Base-by-base conservation (phyloP, 345 rosid species). In the Aquilaria malaccensis region DNA sequence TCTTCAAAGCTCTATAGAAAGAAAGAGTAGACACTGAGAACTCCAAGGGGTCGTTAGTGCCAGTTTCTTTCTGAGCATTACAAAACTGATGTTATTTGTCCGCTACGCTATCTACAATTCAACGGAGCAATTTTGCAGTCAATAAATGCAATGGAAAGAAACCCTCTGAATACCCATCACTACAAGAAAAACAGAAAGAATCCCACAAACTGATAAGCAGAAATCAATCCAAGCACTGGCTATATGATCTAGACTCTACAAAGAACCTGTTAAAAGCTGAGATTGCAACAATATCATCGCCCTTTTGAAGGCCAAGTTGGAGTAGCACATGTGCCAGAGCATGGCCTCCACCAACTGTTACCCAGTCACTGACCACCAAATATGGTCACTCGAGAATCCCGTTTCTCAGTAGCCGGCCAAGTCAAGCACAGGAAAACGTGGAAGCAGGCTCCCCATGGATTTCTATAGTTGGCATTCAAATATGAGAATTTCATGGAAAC, bases 121-220 rank as follows among this genome's bases (percentile, higher is more conserved):
- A 22, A 22, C 22, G 96, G 95, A 69, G 95, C 91, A 31, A 74
- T 73, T 55, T 88, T 70, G 63, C 95, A 91, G 60, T 95, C 93
- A 45, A 83, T 74, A 61, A 72, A 86, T 53, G 98, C 83, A 73
- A 92, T 77, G 11, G 93, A 93, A 41, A 89, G 74, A 68, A 89
- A 59, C 93, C 89, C 77, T 83, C 85, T 81, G 87, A 75, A 60
- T 89, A 85, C 67, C 63, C 67, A 61, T 87, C 95, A 75, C 97
- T 89, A 77, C 54, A 70, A 60, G 29, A 47, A 10, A 45, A 7
- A 22, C 22, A 3, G 45, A 11, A 61, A 22, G 22, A 12, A 48
- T 33, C 48, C 53, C 3, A 57, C 52, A 11, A 2, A 30, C 30
- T 45, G 4, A 22, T 22, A 22, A 22, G 22, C 22, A 59, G 13